Evolutionary conservation across 306 rosid genomes (phyloP).

Genomic region (Prinsepia uniflora): DNA sequence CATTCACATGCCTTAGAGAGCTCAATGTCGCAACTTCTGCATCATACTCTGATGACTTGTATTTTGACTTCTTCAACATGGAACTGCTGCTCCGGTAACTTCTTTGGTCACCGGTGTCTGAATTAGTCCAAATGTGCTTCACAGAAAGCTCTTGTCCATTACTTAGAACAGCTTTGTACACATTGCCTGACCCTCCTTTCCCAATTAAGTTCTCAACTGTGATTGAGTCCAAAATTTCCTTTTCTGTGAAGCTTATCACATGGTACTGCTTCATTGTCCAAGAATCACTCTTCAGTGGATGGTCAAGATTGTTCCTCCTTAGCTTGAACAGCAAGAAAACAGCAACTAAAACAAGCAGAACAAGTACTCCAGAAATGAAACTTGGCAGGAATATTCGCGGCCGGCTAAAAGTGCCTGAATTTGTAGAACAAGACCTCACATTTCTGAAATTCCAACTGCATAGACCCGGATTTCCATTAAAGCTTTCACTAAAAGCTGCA

Average conservation of each 20-base stretch:
- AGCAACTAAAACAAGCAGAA: slow-evolving; percentile 35
- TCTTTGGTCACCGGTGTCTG: slow-evolving; percentile 34
- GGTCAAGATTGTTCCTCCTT: slow-evolving; percentile 35
- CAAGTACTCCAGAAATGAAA: slow-evolving; percentile 42
- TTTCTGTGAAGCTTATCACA: slow-evolving; percentile 57
- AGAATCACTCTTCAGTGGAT: slow-evolving; percentile 39
- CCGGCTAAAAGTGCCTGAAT: slow-evolving; percentile 24
- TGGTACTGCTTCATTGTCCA: slow-evolving; percentile 78
- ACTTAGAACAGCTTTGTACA: slow-evolving; percentile 54
- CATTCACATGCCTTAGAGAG: slow-evolving; percentile 82
- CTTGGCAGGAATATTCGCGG: slow-evolving; percentile 36
- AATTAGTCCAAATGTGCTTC: slow-evolving; percentile 68
- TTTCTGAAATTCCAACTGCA: slow-evolving; percentile 48
- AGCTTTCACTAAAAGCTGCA: slow-evolving; percentile 52
- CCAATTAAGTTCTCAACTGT: slow-evolving; percentile 67
- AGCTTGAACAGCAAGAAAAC: slow-evolving; percentile 42
- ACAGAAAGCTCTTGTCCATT: slow-evolving; percentile 66
- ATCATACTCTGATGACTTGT: slow-evolving; percentile 51
- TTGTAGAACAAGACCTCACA: slow-evolving; percentile 44
- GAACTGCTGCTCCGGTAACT: slow-evolving; percentile 49
- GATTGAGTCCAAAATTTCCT: slow-evolving; percentile 54
- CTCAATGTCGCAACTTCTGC: slow-evolving; percentile 86
- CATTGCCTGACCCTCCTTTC: slow-evolving; percentile 89
- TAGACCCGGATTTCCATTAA: slow-evolving; percentile 70
- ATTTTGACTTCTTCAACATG: slow-evolving; percentile 39